Base-by-base conservation (phyloP, 257 asterid genomes). In the Petunia axillaris region DNA sequence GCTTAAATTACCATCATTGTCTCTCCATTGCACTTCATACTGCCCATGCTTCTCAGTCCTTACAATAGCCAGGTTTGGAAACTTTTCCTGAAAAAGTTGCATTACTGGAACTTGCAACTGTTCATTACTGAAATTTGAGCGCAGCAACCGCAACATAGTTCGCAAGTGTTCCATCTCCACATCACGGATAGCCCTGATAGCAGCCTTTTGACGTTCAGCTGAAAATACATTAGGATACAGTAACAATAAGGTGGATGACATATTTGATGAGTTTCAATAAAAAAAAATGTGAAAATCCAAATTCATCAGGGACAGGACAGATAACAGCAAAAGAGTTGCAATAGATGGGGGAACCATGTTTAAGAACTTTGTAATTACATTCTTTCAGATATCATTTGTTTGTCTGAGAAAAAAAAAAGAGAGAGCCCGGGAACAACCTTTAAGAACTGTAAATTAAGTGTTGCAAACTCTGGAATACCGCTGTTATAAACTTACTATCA, bases 121-220 rank as follows among this genome's bases (percentile, higher is more conserved):
- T 76, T 89, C 98, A 83, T 90, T 66, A 82, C 75, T 84, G 83
- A 91, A 87, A 82, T 86, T 80, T 40, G 97, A 92, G 62, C 89
- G 86, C 25, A 92, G 89, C 76, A 95, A 83, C 74, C 79, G 90
- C 78, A 93, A 58, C 89, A 79, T 88, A 74, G 97, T 91, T 66
- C 38, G 78, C 75, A 90, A 63, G 83, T 88, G 97, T 77, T 90
- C 96, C 73, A 93, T 88, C 83, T 93, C 95, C 81, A 89, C 87
- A 88, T 92, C 95, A 35, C 97, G 92, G 46, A 93, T 90, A 75
- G 97, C 97, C 89, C 93, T 91, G 83, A 92, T 88, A 83, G 99
- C 96, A 76, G 91, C 89, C 63, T 80, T 79, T 87, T 90, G 97
- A 54, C 91, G 88, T 85, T 91, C 96, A 77, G 91, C 98, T 95